Conservation (phyloP, 2,329 filamentous ascomycete species). For the Neofusicoccum laricinum region DNA sequence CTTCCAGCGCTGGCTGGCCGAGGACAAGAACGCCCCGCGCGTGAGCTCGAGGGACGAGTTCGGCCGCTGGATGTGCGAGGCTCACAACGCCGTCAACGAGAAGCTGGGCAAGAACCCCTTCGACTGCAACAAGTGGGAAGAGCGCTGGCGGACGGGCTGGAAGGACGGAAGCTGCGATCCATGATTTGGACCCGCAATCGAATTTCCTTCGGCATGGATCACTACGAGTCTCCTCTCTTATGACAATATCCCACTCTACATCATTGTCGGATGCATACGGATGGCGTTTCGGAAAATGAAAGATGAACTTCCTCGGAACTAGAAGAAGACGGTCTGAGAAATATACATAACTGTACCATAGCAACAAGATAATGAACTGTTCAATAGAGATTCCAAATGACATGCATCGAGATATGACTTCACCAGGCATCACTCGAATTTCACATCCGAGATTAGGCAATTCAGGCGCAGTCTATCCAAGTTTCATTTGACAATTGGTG, state of each 20-base stretch:
- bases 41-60: constrained; percentile 64
- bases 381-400: too few relatives aligned
- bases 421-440: too few relatives aligned
- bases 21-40: constrained; percentile 61
- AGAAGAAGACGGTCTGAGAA: neutral
- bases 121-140: constrained; percentile 87
- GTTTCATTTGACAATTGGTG: constrained; percentile 2
- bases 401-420: neutral
- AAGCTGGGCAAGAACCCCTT: constrained; percentile 91
- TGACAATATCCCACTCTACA: neutral
- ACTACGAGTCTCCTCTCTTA: neutral
- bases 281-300: neutral
- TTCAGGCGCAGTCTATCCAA: constrained; percentile 1
- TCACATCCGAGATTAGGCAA: too few relatives aligned
- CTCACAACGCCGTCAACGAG: constrained; percentile 81
- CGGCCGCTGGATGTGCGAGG: constrained; percentile 78
- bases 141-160: constrained; percentile 93
- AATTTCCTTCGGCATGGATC: too few relatives aligned
- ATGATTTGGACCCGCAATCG: neutral
- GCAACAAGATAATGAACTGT: neutral
- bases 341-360: neutral
- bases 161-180: constrained; percentile 65
- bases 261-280: neutral
- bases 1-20: constrained; percentile 76
- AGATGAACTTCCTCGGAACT: neutral